phyloP scores from a whole-genome alignment of 176 grass and related monocot species.

The Cenchrus purpureus region DNA sequence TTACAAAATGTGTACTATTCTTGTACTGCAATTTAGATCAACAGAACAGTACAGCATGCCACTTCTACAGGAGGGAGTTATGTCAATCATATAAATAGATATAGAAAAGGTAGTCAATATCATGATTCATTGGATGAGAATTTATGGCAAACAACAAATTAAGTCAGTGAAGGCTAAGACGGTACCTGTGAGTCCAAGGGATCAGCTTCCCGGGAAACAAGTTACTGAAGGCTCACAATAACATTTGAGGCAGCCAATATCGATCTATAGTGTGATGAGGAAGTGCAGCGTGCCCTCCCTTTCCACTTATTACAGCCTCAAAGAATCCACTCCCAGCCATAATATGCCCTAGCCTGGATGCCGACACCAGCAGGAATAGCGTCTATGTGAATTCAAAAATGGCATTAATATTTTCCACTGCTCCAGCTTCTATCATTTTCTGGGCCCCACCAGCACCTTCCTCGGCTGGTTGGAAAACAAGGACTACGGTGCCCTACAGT shows the following conservation, averaged over 20 bases:
- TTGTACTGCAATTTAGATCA: conserved; percentile 8
- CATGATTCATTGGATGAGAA: not conserved
- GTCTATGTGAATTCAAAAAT: conserved; percentile 81
- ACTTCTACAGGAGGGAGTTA: conserved; percentile 3
- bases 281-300: conserved; percentile 92
- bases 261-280: conserved; percentile 95
- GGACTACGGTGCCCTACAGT: conserved; percentile 72
- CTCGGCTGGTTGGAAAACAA: conserved; percentile 95
- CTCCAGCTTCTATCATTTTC: conserved; percentile 92
- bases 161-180: conserved; percentile 36
- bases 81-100: conserved; percentile 13
- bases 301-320: conserved; percentile 91
- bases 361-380: conserved; percentile 58
- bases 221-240: conserved; percentile 91
- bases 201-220: conserved; percentile 95
- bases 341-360: conserved; percentile 70
- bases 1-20: not conserved
- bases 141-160: conserved; percentile 21
- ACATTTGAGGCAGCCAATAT: conserved; percentile 97
- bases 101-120: not conserved
- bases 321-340: conserved; percentile 92
- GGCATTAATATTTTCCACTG: conserved; percentile 73
- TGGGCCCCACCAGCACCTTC: conserved; percentile 82
- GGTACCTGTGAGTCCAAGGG: conserved; percentile 92
- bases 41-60: conserved; percentile 17